Evolutionary conservation across 2,329 filamentous ascomycete species (phyloP), one percentile per base, ranked within the genome.

Genomic region (Xylariaceae sp.): DNA sequence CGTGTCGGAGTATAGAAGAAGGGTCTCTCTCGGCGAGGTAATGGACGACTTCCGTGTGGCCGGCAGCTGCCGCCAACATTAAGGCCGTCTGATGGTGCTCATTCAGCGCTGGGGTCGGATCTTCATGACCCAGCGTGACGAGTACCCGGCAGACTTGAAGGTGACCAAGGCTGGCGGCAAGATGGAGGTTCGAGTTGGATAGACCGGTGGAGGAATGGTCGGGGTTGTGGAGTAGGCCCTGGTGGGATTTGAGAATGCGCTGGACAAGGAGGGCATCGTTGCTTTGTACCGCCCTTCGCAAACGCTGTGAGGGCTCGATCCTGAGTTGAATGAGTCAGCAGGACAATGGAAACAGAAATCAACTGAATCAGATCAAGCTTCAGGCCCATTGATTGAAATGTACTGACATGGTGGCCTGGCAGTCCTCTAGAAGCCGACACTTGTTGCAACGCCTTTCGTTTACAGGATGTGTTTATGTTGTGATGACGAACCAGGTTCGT

Each of bases 171-270:
- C 78, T 79, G 9, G 86, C 85, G 33, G 89, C 87, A 2, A 95
- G 75, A 63, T 95, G 89, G 30, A 95, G 75, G 49, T 81, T 89
- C 2, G 88, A 91, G 67, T 94, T 93, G 62, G 85, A 86, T 51
- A 87, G 81, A 37, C 77, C 79, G 8, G 64, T 57, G 47, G 81
- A 74, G 3, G 80, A 78, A 53, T 79, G 77, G 63, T 95, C 87
- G 2, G 89, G 87, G 59, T 95, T 95, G 57, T 84, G 83, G 19
- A 95, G 72, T 48, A 85, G 78, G 15, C 68, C 60, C 0, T 85
- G 85, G 57, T 91, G 81, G 44, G 82, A 82, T 50, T 74, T 78
- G 51, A 94, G 73, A 60, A 95, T 89, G 60, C 89, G 85, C 52
- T 76, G 69, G 53, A 89, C 84, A 50, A 95, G 83, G 42, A 80